Base-by-base conservation (phyloP, 2,329 filamentous ascomycete genomes). In the Reticulascus tulasneorum region DNA sequence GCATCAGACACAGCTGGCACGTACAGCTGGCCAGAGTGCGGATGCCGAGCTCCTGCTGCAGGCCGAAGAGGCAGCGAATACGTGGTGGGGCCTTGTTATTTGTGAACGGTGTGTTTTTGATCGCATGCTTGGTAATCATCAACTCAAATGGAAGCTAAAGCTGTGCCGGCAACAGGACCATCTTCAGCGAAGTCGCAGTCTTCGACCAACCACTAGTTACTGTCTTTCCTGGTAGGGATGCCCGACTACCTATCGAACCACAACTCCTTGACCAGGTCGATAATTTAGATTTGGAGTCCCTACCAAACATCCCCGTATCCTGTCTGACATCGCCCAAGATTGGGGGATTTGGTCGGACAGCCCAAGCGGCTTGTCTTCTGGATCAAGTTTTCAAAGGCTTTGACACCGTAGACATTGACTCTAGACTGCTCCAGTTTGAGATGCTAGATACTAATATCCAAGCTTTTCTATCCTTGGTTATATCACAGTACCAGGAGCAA, bases 31-130 rank as follows among this genome's bases (percentile, higher is more conserved):
- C 10, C n/a, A 18, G n/a, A 18, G 16, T 8, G 7, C n/a, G 15
- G 10, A 22, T 9, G 8, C 13, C 13, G 7, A 26, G 11, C 6
- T 18, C n/a, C n/a, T 5, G 10, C 6, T 6, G 13, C 23, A 15
- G 10, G 6, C 15, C 7, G 6, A 21, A 15, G 23, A 34, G 10
- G 23, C 17, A 9, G 1, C 15, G 5, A 27, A 34, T 11, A 34
- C 32, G 10, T 34, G 32, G 32, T 34, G 32, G 32, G 20, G n/a
- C 5, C 15, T 27, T 8, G 12, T 27, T 4, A 34, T 27, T 16
- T 27, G 4, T 13, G 23, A 34, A 12, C 16, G 32, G 32, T 34
- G 12, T 17, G n/a, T 3, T 29, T 9, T 30, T 7, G 5, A 11
- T 11, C 28, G 9, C 8, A 9, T 5, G 18, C 5, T 9, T 7